These are phyloP conservation scores for Debaryomyces coudertii DNA, from an alignment of 1,139 yeast genomes.

Conservation along the genomic window DNA sequence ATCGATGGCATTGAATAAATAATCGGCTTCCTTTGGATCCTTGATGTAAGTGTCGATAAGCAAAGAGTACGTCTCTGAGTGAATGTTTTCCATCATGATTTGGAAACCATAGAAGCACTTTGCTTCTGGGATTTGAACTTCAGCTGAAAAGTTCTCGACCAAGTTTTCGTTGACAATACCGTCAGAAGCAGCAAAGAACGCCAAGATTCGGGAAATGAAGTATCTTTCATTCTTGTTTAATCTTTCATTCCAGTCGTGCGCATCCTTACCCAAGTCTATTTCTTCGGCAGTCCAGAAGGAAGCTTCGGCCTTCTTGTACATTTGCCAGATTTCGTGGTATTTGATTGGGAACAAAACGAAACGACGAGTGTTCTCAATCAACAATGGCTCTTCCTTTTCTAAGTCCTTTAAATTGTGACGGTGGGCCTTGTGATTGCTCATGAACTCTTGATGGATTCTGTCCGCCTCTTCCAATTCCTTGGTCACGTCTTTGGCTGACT, in stretches of 20 bases:
- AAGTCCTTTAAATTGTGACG: constrained; percentile 71
- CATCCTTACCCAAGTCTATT: constrained; percentile 91
- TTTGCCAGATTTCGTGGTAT: constrained; percentile 98
- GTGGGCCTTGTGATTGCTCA: constrained; percentile 63
- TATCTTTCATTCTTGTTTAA: constrained; percentile 87
- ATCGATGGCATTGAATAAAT: constrained; percentile 90
- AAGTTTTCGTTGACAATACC: constrained; percentile 97
- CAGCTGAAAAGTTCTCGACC: constrained; percentile 95
- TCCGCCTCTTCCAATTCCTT: constrained; percentile 25
- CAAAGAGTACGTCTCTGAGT: constrained; percentile 94
- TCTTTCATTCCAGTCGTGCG: constrained; percentile 84
- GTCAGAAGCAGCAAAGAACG: constrained; percentile 98
- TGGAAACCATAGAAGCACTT: constrained; percentile 99
- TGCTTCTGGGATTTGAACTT: constrained; percentile 97
- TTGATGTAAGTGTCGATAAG: constrained; percentile 93
- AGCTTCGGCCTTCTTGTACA: constrained; percentile 98
- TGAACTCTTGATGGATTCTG: constrained; percentile 53
- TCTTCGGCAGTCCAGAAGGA: constrained; percentile 99
- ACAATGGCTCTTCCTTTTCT: constrained; percentile 89
- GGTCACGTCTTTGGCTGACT: constrained; percentile 17
- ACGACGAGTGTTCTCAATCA: constrained; percentile 83
- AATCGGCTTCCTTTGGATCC: constrained; percentile 90
- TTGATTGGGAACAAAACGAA: constrained; percentile 96
- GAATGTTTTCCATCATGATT: constrained; percentile 99
- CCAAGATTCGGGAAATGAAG: constrained; percentile 88